phyloP scores from a whole-genome alignment of 164 flowering plant species.

The Paratinospora sagittata region DNA sequence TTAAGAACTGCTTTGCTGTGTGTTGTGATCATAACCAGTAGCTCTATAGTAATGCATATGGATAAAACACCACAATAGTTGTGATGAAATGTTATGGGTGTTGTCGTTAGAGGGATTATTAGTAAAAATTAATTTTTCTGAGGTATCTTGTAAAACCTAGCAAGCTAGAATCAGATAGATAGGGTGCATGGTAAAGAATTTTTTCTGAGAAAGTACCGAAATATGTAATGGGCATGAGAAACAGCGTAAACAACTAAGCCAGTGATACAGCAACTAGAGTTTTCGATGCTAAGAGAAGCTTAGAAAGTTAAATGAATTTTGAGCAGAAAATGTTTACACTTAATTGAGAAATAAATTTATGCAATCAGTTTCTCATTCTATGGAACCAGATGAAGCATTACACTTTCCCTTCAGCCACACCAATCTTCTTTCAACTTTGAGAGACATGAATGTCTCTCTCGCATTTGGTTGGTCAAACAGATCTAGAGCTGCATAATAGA shows the following conservation, averaged over 20 bases:
- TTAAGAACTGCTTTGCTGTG: neutral
- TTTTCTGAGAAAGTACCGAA: too few relatives aligned
- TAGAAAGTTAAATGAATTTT: too few relatives aligned
- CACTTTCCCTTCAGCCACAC: conserved; percentile 46
- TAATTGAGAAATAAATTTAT: neutral
- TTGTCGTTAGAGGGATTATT: too few relatives aligned
- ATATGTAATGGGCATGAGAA: too few relatives aligned
- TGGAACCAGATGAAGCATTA: conserved; percentile 8
- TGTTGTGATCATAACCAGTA: neutral
- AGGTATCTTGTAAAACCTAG: too few relatives aligned
- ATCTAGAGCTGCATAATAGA: conserved; percentile 51
- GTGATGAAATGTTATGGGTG: too few relatives aligned
- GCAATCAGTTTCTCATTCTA: neutral
- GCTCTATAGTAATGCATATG: neutral
- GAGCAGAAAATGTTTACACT: too few relatives aligned
- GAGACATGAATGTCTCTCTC: conserved; percentile 53
- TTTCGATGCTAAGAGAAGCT: too few relatives aligned
- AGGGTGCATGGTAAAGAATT: too few relatives aligned
- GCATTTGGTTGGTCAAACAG: conserved; percentile 42
- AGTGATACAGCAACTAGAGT: too few relatives aligned
- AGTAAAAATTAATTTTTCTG: too few relatives aligned
- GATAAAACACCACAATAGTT: neutral
- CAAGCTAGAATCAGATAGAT: too few relatives aligned
- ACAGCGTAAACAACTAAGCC: neutral
- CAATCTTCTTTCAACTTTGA: conserved; percentile 39